Conservation (phyloP, 441 rosid species). For the Corymbia calophylla region DNA sequence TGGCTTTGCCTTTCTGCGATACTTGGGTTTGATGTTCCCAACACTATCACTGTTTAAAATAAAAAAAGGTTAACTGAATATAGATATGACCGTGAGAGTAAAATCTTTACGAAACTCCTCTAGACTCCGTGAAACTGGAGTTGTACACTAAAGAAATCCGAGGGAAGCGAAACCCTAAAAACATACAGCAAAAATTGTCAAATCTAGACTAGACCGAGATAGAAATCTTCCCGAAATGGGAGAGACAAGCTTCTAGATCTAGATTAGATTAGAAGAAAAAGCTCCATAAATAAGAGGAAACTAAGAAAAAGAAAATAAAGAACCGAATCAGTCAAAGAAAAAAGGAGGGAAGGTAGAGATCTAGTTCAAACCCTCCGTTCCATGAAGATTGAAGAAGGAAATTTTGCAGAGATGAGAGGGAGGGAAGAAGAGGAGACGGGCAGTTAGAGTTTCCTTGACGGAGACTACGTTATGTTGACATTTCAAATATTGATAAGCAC, state of each 20-base stretch:
- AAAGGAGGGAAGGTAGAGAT: not conserved
- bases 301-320: too few species aligned
- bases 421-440: not conserved
- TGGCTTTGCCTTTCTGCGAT: fast-evolving
- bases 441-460: not conserved
- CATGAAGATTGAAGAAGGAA: fast-evolving
- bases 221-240: not conserved
- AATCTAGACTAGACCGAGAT: not conserved
- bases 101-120: not conserved
- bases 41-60: not conserved
- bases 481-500: not conserved
- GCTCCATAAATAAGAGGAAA: not conserved
- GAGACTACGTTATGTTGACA: not conserved
- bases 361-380: not conserved
- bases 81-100: fast-evolving
- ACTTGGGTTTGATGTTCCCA: not conserved
- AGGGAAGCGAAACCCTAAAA: not conserved
- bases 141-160: not conserved
- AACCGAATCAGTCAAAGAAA: fast-evolving
- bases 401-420: not conserved
- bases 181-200: too few species aligned
- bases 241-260: not conserved
- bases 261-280: too few species aligned
- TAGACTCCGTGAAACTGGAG: not conserved
- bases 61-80: too few species aligned